These are phyloP conservation scores for Albifimbria verrucaria DNA, from an alignment of 2,329 filamentous ascomycete genomes.

Conservation along the genomic window DNA sequence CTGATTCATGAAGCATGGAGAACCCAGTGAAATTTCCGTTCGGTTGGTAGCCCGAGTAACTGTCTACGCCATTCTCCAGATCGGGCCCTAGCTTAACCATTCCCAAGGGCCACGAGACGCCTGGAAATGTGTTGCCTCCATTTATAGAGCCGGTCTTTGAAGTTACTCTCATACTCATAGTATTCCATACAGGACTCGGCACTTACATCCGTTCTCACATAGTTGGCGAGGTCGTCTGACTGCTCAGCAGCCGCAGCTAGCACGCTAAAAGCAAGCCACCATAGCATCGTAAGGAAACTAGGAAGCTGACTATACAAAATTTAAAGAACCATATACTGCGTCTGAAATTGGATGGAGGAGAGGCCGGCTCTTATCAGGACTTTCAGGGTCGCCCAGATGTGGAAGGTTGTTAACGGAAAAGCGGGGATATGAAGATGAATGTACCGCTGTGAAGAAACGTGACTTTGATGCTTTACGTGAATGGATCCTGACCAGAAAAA, in stretches of 20 bases:
- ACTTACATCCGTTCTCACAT: slow-evolving; percentile 1
- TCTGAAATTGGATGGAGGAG: too few species aligned
- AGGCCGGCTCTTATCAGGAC: too few species aligned
- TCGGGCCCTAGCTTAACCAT: slow-evolving; percentile 50
- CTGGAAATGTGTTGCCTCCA: slow-evolving; percentile 49
- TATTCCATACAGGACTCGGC: background rate
- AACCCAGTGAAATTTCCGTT: slow-evolving; percentile 56
- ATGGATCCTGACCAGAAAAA: too few species aligned
- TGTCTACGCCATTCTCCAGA: slow-evolving; percentile 44
- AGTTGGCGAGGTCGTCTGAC: slow-evolving; percentile 1
- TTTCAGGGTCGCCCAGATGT: too few species aligned
- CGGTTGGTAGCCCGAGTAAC: slow-evolving; percentile 50
- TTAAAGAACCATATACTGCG: too few species aligned
- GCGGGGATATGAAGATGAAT: too few species aligned
- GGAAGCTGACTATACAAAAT: too few species aligned
- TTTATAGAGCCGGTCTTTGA: slow-evolving; percentile 40
- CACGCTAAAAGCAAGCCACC: too few species aligned
- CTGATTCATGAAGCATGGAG: slow-evolving; percentile 63
- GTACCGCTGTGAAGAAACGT: too few species aligned
- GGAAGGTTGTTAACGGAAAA: too few species aligned
- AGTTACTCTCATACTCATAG: background rate
- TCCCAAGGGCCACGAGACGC: slow-evolving; percentile 44
- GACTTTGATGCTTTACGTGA: too few species aligned
- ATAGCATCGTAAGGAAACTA: too few species aligned
- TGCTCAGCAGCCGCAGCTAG: background rate